Percentiles rank a stretch among this genome's conserved stretches.
These are phyloP conservation scores for Galeopsis tetrahit DNA, from an alignment of 257 asterid genomes.

Conservation along the genomic window DNA sequence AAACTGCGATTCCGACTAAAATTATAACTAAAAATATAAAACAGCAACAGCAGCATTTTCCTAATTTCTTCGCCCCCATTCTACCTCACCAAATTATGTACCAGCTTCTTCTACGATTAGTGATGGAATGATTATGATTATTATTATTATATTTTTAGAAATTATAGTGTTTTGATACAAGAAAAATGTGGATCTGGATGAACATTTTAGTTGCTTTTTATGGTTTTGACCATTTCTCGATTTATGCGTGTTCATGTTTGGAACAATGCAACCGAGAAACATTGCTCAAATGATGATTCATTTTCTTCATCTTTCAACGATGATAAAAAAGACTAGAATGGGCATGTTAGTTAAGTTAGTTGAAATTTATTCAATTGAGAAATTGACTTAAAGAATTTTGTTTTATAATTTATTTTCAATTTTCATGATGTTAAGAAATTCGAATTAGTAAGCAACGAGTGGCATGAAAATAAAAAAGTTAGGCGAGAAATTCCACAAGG, in stretches of 20 bases:
- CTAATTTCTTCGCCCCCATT: slow-evolving; percentile 52
- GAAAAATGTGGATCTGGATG: neutral
- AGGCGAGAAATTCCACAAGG: too few species aligned
- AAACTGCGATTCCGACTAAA: slow-evolving; percentile 49
- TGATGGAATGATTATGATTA: neutral
- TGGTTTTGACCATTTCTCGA: neutral
- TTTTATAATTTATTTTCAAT: too few species aligned
- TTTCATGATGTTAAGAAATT: too few species aligned
- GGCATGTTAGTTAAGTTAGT: slow-evolving; percentile 21
- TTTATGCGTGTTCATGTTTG: too few species aligned
- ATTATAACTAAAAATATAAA: slow-evolving; percentile 50
- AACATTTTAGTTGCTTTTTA: neutral
- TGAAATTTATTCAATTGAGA: too few species aligned
- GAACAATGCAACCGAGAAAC: slow-evolving; percentile 29
- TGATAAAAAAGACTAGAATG: slow-evolving; percentile 24
- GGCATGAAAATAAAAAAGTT: too few species aligned
- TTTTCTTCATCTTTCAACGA: slow-evolving; percentile 13
- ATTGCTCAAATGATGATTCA: slow-evolving; percentile 17
- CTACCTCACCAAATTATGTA: too few species aligned
- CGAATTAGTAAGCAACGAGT: too few species aligned
- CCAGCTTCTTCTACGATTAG: neutral
- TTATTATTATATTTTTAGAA: too few species aligned
- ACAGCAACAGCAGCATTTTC: slow-evolving; percentile 69
- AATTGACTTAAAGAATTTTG: too few species aligned
- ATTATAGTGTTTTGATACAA: neutral